Evolutionary conservation across 208 protist species (phyloP).

Genomic region (Naegleria lovaniensis): DNA sequence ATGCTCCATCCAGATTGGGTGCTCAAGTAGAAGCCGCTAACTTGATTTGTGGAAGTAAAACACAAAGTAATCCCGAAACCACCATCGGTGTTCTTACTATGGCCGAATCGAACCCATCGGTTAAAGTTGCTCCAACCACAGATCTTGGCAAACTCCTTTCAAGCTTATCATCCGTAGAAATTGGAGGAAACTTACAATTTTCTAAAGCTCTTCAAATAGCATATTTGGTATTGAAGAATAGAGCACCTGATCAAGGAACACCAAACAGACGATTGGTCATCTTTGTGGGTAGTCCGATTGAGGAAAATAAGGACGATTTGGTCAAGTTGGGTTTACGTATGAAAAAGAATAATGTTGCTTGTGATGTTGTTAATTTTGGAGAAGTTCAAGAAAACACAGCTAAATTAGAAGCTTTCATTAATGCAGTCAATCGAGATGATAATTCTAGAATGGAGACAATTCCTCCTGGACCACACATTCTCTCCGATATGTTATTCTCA

Average conservation of each 20-base stretch:
- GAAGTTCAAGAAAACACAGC: slow-evolving; percentile 74
- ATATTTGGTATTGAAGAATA: slow-evolving; percentile 89
- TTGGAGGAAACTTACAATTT: slow-evolving; percentile 77
- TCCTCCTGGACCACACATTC: slow-evolving; percentile 57
- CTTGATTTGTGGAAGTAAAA: slow-evolving; percentile 82
- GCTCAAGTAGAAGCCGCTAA: slow-evolving; percentile 91
- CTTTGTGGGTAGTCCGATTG: slow-evolving; percentile 91
- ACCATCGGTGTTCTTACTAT: slow-evolving; percentile 90
- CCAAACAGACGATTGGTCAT: slow-evolving; percentile 91
- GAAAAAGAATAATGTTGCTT: slow-evolving; percentile 91
- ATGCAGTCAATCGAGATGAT: slow-evolving; percentile 66
- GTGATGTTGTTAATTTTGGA: slow-evolving; percentile 93
- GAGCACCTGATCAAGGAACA: slow-evolving; percentile 79
- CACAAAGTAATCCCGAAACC: slow-evolving; percentile 90
- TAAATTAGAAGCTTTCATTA: slow-evolving; percentile 79
- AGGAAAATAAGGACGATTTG: slow-evolving; percentile 73
- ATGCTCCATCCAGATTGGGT: slow-evolving; percentile 84
- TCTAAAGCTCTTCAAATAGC: slow-evolving; percentile 77
- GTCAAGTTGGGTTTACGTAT: slow-evolving; percentile 85
- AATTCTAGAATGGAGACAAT: slow-evolving; percentile 57
- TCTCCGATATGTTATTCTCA: slow-evolving; percentile 80
- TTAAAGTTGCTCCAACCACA: slow-evolving; percentile 84
- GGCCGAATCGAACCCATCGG: slow-evolving; percentile 58
- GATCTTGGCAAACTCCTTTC: slow-evolving; percentile 87
- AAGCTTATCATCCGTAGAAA: slow-evolving; percentile 69